These are phyloP conservation scores for Fusarium anguioides DNA, from an alignment of 2,329 filamentous ascomycete genomes.

Conservation along the genomic window DNA sequence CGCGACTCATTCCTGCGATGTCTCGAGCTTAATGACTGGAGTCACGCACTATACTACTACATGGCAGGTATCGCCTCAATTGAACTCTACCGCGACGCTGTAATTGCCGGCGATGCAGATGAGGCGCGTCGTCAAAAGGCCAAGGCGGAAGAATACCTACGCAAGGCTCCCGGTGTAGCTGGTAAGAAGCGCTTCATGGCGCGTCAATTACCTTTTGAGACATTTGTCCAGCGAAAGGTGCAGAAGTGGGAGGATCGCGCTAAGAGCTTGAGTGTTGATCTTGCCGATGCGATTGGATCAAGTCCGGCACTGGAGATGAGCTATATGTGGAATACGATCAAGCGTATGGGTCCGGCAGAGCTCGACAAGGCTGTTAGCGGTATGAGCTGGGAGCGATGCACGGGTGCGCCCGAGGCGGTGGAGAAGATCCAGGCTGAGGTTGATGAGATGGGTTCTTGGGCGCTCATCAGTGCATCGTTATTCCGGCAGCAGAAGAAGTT, in stretches of 20 bases:
- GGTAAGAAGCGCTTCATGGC: conserved; percentile 93
- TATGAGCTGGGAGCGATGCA: conserved; percentile 74
- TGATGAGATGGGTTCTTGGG: conserved; percentile 73
- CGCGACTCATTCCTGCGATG: conserved; percentile 79
- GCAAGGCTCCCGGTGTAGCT: conserved; percentile 76
- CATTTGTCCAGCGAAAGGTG: conserved; percentile 85
- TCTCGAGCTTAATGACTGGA: conserved; percentile 89
- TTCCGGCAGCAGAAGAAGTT: conserved; percentile 71
- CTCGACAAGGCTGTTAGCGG: conserved; percentile 71
- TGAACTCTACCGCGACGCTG: conserved; percentile 78
- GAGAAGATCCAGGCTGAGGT: conserved; percentile 61
- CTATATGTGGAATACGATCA: conserved; percentile 91
- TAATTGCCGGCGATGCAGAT: conserved; percentile 51
- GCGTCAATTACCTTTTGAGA: conserved; percentile 87
- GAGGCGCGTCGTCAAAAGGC: conserved; percentile 68
- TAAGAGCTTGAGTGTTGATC: conserved; percentile 71
- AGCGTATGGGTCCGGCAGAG: conserved; percentile 77
- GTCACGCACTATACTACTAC: conserved; percentile 88
- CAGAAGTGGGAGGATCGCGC: conserved; percentile 87
- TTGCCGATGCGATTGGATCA: conserved; percentile 84
- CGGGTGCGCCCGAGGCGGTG: conserved; percentile 55
- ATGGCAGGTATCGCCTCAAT: conserved; percentile 83
- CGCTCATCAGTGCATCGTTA: conserved; percentile 74
- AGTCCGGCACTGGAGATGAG: conserved; percentile 91
- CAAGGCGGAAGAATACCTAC: conserved; percentile 75